Conservation (phyloP, 1,284 basidiomycete species). For the Trichosporon sp. region DNA sequence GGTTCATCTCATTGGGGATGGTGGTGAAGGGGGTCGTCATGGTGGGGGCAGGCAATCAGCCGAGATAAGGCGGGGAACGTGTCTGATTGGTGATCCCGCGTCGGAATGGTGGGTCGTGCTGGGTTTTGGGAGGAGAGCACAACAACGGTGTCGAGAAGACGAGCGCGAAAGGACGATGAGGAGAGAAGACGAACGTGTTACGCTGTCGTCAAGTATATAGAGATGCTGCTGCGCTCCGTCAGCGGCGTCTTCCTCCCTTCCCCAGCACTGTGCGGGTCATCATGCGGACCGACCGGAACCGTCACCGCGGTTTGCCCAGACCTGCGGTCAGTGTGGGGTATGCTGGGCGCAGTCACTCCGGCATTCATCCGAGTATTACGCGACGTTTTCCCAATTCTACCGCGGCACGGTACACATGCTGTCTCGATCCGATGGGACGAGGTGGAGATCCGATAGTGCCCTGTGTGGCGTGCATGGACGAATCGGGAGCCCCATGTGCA, state of each 20-base stretch:
- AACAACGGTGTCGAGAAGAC: neutral
- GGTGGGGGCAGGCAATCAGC: constrained; percentile 1
- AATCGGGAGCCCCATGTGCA: too few species aligned
- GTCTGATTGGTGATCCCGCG: constrained; percentile 3
- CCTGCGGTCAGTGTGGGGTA: neutral
- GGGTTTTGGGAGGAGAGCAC: neutral
- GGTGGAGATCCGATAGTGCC: too few species aligned
- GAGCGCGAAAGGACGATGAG: neutral
- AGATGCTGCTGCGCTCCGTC: neutral
- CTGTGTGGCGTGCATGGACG: too few species aligned
- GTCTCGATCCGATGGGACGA: too few species aligned
- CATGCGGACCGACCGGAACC: neutral
- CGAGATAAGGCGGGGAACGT: neutral
- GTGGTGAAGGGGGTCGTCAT: constrained; percentile 27
- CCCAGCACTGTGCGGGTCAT: neutral
- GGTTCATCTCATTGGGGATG: constrained; percentile 29
- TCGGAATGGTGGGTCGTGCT: neutral
- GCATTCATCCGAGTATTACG: neutral
- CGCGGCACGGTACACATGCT: too few species aligned
- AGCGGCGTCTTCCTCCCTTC: neutral
- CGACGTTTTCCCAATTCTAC: neutral
- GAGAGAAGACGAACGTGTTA: neutral
- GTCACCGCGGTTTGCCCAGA: neutral
- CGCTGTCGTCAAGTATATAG: neutral
- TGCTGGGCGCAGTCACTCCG: neutral